These are phyloP conservation scores for Boletus smithii DNA, from an alignment of 1,284 basidiomycete genomes.

Conservation along the genomic window DNA sequence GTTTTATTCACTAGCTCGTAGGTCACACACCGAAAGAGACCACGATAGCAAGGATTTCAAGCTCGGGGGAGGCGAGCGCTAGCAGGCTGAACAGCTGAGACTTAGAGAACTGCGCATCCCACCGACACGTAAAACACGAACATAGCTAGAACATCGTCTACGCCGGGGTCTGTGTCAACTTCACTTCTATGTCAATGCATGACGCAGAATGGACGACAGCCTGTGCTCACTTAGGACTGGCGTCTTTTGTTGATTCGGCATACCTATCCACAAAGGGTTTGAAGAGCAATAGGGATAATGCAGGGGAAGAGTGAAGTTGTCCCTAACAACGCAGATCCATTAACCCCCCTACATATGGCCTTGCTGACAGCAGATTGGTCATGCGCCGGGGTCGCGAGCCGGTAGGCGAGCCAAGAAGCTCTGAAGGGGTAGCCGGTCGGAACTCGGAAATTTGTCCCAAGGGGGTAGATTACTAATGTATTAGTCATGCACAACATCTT, in stretches of 20 bases:
- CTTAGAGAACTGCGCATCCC: constrained; percentile 14
- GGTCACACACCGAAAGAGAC: constrained; percentile 67
- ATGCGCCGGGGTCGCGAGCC: too few relatives aligned
- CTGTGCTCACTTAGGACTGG: constrained; percentile 57
- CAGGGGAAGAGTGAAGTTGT: neutral
- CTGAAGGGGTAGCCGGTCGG: too few relatives aligned
- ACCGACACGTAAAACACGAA: constrained; percentile 18
- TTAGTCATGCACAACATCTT: too few relatives aligned
- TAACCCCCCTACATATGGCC: too few relatives aligned
- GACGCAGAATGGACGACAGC: neutral
- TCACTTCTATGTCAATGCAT: constrained; percentile 9
- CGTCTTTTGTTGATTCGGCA: constrained; percentile 24
- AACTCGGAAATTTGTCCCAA: too few relatives aligned
- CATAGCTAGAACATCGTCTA: constrained; percentile 86
- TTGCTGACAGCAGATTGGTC: too few relatives aligned
- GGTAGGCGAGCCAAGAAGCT: too few relatives aligned
- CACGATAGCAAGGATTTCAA: constrained; percentile 76
- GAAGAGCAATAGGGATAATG: neutral
- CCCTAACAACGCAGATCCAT: too few relatives aligned
- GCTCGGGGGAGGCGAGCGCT: constrained; percentile 70
- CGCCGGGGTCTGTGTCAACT: constrained; percentile 87
- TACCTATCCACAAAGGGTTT: neutral
- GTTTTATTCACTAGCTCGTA: neutral
- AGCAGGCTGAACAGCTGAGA: constrained; percentile 45
- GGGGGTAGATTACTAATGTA: too few relatives aligned